phyloP scores from a whole-genome alignment of 1,284 basidiomycete species.

The Cutaneotrichosporon curvatum region DNA sequence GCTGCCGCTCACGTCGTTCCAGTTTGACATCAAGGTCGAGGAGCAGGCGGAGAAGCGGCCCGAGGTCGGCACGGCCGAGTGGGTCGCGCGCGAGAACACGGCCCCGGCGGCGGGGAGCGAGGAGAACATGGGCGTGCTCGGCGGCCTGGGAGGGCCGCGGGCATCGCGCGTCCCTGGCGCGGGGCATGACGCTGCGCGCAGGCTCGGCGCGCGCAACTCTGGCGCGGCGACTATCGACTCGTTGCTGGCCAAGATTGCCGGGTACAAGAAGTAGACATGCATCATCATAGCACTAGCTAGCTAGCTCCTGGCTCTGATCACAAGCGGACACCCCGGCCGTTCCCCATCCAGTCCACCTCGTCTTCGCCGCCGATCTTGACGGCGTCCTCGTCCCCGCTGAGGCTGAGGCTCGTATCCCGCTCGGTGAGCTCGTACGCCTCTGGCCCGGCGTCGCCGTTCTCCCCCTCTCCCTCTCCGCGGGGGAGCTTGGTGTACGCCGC shows the following conservation, averaged over 20 bases:
- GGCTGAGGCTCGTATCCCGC: conserved; percentile 17
- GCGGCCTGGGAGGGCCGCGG: conserved; percentile 1
- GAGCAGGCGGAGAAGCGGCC: conserved; percentile 6
- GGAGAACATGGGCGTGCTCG: conserved; percentile 11
- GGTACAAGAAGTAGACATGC: neutral
- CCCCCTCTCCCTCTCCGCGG: neutral
- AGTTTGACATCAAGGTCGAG: conserved; percentile 31
- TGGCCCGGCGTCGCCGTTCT: conserved; percentile 19
- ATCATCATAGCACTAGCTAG: no score
- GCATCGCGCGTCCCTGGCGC: neutral
- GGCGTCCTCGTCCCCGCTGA: conserved; percentile 26
- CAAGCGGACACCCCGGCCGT: neutral
- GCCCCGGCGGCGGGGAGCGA: conserved; percentile 1
- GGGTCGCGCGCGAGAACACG: conserved; percentile 11
- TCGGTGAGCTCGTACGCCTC: conserved; percentile 41
- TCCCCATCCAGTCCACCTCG: conserved; percentile 19
- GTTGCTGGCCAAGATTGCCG: conserved; percentile 1
- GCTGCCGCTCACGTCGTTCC: conserved; percentile 32
- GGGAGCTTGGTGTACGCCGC: conserved; percentile 30
- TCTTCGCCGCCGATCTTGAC: conserved; percentile 29
- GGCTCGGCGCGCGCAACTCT: neutral
- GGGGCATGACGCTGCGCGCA: neutral
- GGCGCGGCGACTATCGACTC: conserved; percentile 4
- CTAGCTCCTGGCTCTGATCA: no score
- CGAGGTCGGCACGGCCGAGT: conserved; percentile 4